Conservation (phyloP, 169 alveolate species). For the Plasmodium ovale region DNA sequence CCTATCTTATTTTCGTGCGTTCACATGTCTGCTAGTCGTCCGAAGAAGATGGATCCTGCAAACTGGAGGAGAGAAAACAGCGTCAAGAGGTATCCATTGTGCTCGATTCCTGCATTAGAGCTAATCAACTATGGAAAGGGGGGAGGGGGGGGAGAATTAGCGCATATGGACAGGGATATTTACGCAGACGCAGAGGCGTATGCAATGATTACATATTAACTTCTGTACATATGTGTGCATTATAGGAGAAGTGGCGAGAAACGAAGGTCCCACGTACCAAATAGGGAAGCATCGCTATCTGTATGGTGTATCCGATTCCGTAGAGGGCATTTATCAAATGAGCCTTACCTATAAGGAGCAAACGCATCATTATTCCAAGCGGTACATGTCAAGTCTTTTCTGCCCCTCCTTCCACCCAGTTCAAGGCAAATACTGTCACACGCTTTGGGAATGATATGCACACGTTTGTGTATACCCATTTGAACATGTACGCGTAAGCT, state of each 20-base stretch:
- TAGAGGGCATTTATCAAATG: conserved; percentile 62
- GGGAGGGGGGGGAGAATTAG: not conserved
- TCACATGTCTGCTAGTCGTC: conserved; percentile 66
- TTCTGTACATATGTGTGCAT: not conserved
- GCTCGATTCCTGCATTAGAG: conserved; percentile 69
- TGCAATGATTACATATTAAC: too few species aligned
- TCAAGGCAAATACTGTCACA: too few species aligned
- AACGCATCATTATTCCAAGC: too few species aligned
- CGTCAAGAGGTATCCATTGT: conserved; percentile 65
- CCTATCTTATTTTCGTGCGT: not conserved
- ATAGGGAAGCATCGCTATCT: conserved; percentile 66
- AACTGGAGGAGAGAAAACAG: conserved; percentile 49
- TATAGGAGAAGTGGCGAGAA: too few species aligned
- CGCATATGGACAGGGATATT: not conserved
- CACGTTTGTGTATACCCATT: too few species aligned
- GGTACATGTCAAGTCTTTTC: too few species aligned
- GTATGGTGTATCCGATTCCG: conserved; percentile 67
- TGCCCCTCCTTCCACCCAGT: too few species aligned
- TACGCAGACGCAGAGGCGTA: not conserved
- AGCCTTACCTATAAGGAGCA: conserved; percentile 36
- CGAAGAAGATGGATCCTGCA: conserved; percentile 58
- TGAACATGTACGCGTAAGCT: too few species aligned
- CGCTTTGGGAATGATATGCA: too few species aligned
- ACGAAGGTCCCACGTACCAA: too few species aligned
- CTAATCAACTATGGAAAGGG: conserved; percentile 17